These are phyloP conservation scores for Huntiella moniliformis DNA, from an alignment of 2,329 filamentous ascomycete genomes.

Conservation along the genomic window DNA sequence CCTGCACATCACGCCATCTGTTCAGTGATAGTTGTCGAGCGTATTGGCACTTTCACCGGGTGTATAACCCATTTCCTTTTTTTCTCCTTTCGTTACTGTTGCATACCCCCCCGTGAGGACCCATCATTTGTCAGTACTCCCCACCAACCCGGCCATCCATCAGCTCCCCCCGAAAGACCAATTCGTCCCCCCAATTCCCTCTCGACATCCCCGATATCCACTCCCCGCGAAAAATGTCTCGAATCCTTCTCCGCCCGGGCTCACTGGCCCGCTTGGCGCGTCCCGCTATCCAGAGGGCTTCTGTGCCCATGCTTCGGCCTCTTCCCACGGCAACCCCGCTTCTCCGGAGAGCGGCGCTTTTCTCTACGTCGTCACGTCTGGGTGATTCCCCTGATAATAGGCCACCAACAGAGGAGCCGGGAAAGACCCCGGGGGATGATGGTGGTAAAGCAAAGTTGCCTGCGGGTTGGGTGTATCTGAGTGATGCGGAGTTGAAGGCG, in stretches of 20 bases:
- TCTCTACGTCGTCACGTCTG: constrained; percentile 17
- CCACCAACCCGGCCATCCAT: not conserved
- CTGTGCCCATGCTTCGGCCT: not conserved
- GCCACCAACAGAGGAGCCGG: constrained; percentile 13
- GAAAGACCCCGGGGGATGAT: not conserved
- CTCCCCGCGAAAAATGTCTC: constrained; percentile 38
- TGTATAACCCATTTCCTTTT: too few species aligned
- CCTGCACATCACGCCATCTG: too few species aligned
- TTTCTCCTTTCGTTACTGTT: too few species aligned
- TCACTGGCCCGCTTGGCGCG: constrained; percentile 44
- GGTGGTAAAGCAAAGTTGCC: constrained; percentile 17
- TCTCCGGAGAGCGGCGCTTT: constrained; percentile 20
- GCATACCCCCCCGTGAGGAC: too few species aligned
- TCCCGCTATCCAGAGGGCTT: constrained; percentile 13
- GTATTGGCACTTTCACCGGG: not conserved
- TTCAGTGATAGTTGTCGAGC: too few species aligned
- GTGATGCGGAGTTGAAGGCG: constrained; percentile 28
- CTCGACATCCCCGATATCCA: constrained; percentile 10
- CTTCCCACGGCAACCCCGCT: constrained; percentile 18
- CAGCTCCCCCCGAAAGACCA: not conserved
- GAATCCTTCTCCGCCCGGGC: constrained; percentile 46
- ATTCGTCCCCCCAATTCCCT: not conserved
- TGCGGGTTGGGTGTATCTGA: constrained; percentile 28
- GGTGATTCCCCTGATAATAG: constrained; percentile 20
- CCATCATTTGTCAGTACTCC: not conserved